Base-by-base conservation (phyloP, 2,329 filamentous ascomycete species). In the Colletotrichum higginsianum region DNA sequence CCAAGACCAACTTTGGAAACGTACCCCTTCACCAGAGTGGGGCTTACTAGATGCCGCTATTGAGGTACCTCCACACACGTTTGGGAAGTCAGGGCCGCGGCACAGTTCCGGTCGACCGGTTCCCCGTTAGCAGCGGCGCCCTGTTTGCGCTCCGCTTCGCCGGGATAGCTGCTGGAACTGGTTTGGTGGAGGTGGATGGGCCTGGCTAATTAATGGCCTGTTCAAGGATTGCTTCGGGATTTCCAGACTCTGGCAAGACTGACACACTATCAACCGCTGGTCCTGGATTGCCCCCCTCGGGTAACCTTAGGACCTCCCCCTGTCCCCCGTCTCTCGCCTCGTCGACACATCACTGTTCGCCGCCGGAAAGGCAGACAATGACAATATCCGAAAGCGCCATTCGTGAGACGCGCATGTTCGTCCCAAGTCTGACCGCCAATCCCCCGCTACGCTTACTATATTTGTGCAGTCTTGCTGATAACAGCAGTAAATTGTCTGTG, bases 21-120 rank as follows among this genome's bases (percentile, higher is more conserved):
- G 8, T 30, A 9, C 30, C 5, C 49, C 49, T 63, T 35, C 47
- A 53, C 23, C 5, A 44, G 30, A 44, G 61, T 16, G 61, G 61
- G 26, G 49, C n/a, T 53, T 9, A n/a, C 61, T 61, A 62, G 46
- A 38, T 23, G 40, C 53, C 53, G 63, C 53, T 66, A 42, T 26
- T 40, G 44, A 30, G 66, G 65, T 26, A 53, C 23, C 66, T 46
- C 38, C 61, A 60, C 35, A 38, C 35, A 38, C 46, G 66, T 38
- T 61, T 66, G 66, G 26, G 61, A 46, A 23, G 18, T 61, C 61
- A 65, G 61, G 52, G 42, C 61, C 66, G 66, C 66, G 66, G 66
- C 66, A 69, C 61, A 38, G 66, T 69, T 55, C 66, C 66, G 66
- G 66, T 30, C 53, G 53, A 53, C 66, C 66, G 66, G 61, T 69